phyloP scores from a whole-genome alignment of 169 alveolate genomes.

The Cryptosporidium viatorum region DNA sequence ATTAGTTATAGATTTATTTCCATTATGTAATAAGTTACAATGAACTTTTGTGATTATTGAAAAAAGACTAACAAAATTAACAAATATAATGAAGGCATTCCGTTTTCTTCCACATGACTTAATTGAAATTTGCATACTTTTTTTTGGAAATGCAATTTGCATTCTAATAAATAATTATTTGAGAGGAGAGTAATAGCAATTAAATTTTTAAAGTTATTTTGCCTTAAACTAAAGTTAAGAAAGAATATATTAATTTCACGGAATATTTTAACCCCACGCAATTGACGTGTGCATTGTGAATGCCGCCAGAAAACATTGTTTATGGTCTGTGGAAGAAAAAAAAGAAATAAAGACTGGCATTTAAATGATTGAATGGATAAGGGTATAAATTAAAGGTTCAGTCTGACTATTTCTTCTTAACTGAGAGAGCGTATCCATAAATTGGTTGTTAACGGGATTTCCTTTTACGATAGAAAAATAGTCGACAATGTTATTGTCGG shows the following conservation, averaged over 20 bases:
- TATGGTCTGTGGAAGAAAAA: neutral
- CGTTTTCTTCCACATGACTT: neutral
- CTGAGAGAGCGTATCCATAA: neutral
- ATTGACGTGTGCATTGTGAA: neutral
- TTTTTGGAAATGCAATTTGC: neutral
- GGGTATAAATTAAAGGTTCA: slow-evolving; percentile 57
- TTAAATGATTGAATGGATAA: slow-evolving; percentile 38
- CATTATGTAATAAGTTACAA: neutral
- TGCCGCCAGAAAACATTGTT: slow-evolving; percentile 13
- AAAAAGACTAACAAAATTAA: neutral
- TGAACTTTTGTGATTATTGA: neutral
- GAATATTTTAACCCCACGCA: slow-evolving; percentile 7
- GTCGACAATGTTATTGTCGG: slow-evolving; percentile 9
- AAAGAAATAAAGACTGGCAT: neutral
- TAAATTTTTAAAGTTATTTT: neutral
- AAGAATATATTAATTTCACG: neutral
- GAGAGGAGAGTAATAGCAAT: neutral
- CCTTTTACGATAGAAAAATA: slow-evolving; percentile 17
- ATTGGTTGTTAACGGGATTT: neutral
- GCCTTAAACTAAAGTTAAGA: neutral
- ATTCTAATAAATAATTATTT: neutral
- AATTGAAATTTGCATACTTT: neutral
- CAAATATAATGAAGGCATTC: neutral
- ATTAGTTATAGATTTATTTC: neutral
- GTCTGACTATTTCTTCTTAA: neutral